Evolutionary conservation across 345 rosid genomes (phyloP), one percentile per base, ranked within the genome.

Genomic region (Excoecaria cochinchinensis): DNA sequence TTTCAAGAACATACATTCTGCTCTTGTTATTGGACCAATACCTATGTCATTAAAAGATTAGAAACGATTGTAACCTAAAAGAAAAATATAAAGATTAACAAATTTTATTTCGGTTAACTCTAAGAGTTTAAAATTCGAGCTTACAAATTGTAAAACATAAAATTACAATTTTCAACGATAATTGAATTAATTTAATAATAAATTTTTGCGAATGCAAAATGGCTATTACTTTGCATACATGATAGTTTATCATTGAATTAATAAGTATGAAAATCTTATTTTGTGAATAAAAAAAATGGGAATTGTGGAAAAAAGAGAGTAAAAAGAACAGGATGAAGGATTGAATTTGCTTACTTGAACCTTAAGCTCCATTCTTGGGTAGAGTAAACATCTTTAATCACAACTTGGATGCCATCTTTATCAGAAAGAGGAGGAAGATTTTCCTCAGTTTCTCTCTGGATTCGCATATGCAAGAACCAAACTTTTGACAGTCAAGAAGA

Each of bases 1-100:
- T 87, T 78, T 92, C 95, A 15, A 92, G 87, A 74, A 95, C 87
- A 78, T 92, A 95, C 97, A 95, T 95, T 63, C 97, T 86, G 77
- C 99, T 95, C 57, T 85, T 89, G 78, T 90, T 91, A 71, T 90
- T 95, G 50, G 80, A 61, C 99, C 99, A 95, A 79, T 71, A 95
- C 89, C 98, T 95, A 79, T n/a, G 71, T 68, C 39, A 51, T 73
- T 71, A 64, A 61, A 13, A 22, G 71, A 79, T n/a, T 44, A 52
- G 59, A 25, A 59, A 59, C 74, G 59, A 63, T 31, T 55, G 16
- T 21, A 44, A 44, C 48, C 10, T 44, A 44, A 44, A 6, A 6
- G 10, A 44, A 44, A 44, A 44, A 4, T 31, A 31, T 2, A 31
- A 31, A 31, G 31, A 31, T 31, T 31, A 31, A 31, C 31, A 31